Evolutionary conservation across 768 basidiomycete species (phyloP).

Genomic region (Termitomyces sp.): DNA sequence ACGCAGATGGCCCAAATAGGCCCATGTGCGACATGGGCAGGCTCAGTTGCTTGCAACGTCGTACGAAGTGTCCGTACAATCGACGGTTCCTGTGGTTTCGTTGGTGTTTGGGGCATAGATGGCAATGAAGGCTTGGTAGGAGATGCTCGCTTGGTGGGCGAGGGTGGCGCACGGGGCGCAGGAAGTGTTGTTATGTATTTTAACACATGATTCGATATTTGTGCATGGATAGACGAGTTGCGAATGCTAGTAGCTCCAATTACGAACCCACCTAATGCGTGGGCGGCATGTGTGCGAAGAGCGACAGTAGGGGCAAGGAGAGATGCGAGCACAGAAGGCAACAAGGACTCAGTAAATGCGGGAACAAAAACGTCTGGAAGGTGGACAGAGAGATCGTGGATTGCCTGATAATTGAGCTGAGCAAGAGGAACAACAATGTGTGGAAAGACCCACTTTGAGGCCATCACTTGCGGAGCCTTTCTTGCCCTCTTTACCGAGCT

Average conservation of each 20-base stretch:
- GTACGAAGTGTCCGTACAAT: slow-evolving; percentile 66
- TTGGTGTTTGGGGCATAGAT: slow-evolving; percentile 3
- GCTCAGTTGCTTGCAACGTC: slow-evolving; percentile 50
- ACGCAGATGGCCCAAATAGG: slow-evolving; percentile 76
- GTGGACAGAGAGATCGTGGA: slow-evolving; percentile 61
- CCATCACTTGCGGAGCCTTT: slow-evolving; percentile 78
- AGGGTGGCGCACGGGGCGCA: slow-evolving; percentile 24
- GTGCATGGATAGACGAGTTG: slow-evolving; percentile 40
- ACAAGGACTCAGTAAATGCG: slow-evolving; percentile 41
- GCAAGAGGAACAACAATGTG: slow-evolving; percentile 1
- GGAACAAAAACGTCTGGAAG: slow-evolving; percentile 67
- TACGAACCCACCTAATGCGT: slow-evolving; percentile 69
- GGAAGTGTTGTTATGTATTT: slow-evolving; percentile 41
- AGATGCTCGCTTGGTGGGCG: slow-evolving; percentile 32
- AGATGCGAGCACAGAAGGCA: slow-evolving; percentile 57
- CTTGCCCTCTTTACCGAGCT: slow-evolving; percentile 86
- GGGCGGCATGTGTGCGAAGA: slow-evolving; percentile 69
- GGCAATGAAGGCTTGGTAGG: slow-evolving; percentile 21
- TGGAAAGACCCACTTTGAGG: slow-evolving; percentile 48
- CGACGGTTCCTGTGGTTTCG: slow-evolving; percentile 32
- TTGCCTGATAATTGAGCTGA: slow-evolving; percentile 40
- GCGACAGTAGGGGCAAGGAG: slow-evolving; percentile 58
- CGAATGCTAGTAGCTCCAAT: slow-evolving; percentile 46
- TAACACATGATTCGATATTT: slow-evolving; percentile 44
- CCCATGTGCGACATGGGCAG: slow-evolving; percentile 60